A percentile compares a stretch with the other conserved stretches of the same genome.
Evolutionary conservation across 2,329 filamentous ascomycete genomes (phyloP).

Genomic region (Simplicillium sp.): DNA sequence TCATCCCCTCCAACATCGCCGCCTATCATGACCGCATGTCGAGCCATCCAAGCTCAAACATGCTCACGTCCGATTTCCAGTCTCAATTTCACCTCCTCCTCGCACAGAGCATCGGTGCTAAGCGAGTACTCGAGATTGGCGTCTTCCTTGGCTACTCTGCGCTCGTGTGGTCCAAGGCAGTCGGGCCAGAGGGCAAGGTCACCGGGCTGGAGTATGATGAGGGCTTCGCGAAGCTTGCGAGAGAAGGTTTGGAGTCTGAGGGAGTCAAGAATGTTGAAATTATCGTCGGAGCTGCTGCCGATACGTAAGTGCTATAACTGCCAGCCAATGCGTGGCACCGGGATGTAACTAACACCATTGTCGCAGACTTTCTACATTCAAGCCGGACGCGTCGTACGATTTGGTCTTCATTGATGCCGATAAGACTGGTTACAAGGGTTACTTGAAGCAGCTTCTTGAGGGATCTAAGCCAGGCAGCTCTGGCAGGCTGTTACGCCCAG

Average conservation of each 20-base stretch:
- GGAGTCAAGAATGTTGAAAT: conserved; percentile 27
- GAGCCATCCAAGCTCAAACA: conserved; percentile 18
- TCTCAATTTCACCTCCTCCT: conserved; percentile 30
- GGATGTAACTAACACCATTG: not conserved
- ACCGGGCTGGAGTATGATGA: conserved; percentile 29
- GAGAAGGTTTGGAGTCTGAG: conserved; percentile 20
- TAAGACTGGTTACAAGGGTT: conserved; percentile 38
- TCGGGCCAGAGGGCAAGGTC: conserved; percentile 32
- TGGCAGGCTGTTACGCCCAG: conserved; percentile 33
- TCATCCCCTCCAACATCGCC: conserved; percentile 21
- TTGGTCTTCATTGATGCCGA: conserved; percentile 45
- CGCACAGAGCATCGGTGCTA: conserved; percentile 28
- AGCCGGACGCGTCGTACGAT: conserved; percentile 35
- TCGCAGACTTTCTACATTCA: conserved; percentile 21
- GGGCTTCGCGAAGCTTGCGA: conserved; percentile 25
- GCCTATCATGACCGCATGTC: conserved; percentile 27
- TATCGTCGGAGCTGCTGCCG: conserved; percentile 26
- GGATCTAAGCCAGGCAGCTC: conserved; percentile 26
- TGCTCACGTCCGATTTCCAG: conserved; percentile 32
- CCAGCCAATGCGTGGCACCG: not conserved
- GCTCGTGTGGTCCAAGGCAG: conserved; percentile 36
- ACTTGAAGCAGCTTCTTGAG: conserved; percentile 34
- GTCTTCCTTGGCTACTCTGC: conserved; percentile 40
- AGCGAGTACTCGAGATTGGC: conserved; percentile 37
- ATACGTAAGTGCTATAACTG: conserved; percentile 19